Evolutionary conservation across 2,329 filamentous ascomycete genomes (phyloP), one percentile per base, ranked within the genome.

Genomic region (Xylariaceae sp.): DNA sequence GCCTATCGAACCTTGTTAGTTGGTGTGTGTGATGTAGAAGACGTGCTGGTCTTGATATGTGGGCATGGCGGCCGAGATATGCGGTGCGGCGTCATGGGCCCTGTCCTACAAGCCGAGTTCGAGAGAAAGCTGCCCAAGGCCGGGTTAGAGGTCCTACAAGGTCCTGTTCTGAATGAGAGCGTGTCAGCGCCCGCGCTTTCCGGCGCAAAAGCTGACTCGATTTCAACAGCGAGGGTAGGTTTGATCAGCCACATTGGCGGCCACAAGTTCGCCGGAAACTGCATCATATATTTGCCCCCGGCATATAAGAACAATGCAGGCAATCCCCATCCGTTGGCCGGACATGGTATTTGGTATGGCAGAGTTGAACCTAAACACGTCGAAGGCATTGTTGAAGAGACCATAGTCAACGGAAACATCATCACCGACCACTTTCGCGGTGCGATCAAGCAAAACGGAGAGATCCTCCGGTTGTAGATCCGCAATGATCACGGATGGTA

Each of bases 221-320:
- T 50, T 10, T 53, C 55, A 6, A 69, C 74, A 1, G 85, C 82
- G 2, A 70, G 82, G 38, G 77, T 91, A 0, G 88, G 80, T 0
- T 59, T 85, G 44, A 86, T 91, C 44, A 88, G 83, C 49, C 88
- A 94, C 58, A 83, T 94, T 42, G 87, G 88, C 1, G 88, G 88
- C 0, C 88, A 94, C 66, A 91, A 90, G 63, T 92, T 85, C 62
- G 88, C 88, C 0, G 88, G 88, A 2, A 94, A 94, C 63, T 79
- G 92, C 27, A 89, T 93, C 38, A 67, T 93, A 1, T 93, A 93
- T 58, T 63, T 93, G 5, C 88, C 88, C 4, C 84, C 82, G 0
- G 60, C 59, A 0, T 48, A 71, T 50, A 70, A 61, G 49, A 64
- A 61, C 3, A 55, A 47, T 22, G 67, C 65, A 4, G 75, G 72